These are phyloP conservation scores for Coprinopsis marcescibilis DNA, from an alignment of 768 basidiomycete species.

Conservation along the genomic window DNA sequence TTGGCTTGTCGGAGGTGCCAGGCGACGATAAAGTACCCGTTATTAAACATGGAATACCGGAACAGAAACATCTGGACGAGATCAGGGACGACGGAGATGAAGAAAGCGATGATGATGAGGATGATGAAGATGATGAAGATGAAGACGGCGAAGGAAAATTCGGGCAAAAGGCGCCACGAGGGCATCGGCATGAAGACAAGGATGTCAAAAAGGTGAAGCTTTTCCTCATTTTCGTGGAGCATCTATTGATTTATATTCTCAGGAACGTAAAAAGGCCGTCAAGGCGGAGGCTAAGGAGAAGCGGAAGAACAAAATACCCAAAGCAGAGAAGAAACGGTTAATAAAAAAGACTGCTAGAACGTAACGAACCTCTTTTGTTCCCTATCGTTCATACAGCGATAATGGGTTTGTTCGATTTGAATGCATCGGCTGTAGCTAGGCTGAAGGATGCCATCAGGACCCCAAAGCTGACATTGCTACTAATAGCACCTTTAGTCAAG, in stretches of 20 bases:
- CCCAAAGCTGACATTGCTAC: too few relatives aligned
- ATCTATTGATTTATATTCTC: conserved; percentile 12
- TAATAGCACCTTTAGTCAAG: too few relatives aligned
- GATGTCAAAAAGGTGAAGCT: conserved; percentile 80
- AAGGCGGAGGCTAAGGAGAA: conserved; percentile 87
- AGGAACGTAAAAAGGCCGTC: conserved; percentile 89
- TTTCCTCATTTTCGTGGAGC: conserved; percentile 1
- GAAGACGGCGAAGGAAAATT: conserved; percentile 32
- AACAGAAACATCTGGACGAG: conserved; percentile 13
- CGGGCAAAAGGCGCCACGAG: conserved; percentile 64
- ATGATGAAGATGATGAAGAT: conserved; percentile 27
- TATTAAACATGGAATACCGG: not conserved
- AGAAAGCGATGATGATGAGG: conserved; percentile 25
- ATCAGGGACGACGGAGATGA: conserved; percentile 20
- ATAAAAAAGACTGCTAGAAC: conserved; percentile 53
- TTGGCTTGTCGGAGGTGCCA: conserved; percentile 25
- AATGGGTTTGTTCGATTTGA: too few relatives aligned
- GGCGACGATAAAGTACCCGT: conserved; percentile 9
- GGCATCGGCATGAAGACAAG: conserved; percentile 90
- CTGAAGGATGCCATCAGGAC: too few relatives aligned
- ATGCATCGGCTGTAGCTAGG: too few relatives aligned
- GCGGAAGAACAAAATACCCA: conserved; percentile 91
- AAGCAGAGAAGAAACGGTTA: conserved; percentile 86
- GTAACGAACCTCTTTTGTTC: not conserved
- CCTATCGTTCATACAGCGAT: too few relatives aligned